These are phyloP conservation scores for Colletotrichum australisinense DNA, from an alignment of 2,329 filamentous ascomycete genomes.

Conservation along the genomic window DNA sequence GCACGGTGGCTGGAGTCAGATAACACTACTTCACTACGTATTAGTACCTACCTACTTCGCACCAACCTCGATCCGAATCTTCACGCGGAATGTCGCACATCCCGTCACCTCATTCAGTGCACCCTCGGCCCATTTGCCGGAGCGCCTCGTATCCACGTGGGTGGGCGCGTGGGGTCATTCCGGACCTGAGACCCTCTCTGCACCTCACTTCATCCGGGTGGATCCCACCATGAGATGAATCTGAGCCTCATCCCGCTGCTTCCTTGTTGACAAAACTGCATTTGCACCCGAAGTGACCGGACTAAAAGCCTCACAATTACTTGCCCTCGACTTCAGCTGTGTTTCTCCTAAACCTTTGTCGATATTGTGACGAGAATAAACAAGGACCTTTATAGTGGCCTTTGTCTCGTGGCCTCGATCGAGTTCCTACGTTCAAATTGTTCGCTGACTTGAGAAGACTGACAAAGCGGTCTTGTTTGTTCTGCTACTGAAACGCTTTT, in stretches of 20 bases:
- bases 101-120: neutral
- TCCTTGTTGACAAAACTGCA: neutral
- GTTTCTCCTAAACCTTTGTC: neutral
- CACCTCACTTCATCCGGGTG: constrained; percentile 30
- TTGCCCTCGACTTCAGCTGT: neutral
- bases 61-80: neutral
- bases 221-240: neutral
- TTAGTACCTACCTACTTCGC: neutral
- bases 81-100: constrained; percentile 21
- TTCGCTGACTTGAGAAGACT: neutral
- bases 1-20: neutral
- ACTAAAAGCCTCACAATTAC: neutral
- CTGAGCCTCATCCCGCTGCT: neutral
- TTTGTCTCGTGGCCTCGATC: neutral
- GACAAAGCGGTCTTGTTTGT: neutral
- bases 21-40: neutral
- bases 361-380: neutral
- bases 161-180: constrained; percentile 9
- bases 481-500: neutral
- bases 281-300: neutral
- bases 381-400: neutral
- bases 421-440: neutral
- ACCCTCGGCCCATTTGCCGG: constrained; percentile 9
- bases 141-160: constrained; percentile 19
- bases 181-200: constrained; percentile 6